Evolutionary conservation across 177 flowering plant species (phyloP), one percentile per base, ranked within the genome.

Genomic region (Vitis hybrid): DNA sequence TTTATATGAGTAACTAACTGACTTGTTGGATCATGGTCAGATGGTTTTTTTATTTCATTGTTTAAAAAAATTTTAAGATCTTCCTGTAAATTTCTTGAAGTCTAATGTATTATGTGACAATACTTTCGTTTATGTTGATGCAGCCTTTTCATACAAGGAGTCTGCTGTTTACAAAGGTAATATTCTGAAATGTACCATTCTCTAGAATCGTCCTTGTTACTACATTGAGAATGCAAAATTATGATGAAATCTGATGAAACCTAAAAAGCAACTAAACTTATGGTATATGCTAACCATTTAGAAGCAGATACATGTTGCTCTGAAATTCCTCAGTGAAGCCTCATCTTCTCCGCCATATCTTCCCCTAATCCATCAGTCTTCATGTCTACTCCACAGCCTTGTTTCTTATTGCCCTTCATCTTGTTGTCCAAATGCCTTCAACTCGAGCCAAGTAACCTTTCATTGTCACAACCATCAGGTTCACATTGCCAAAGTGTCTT

Each of bases 121-220:
- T 57, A 1, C 32, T 60, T 54, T 32, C 51, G 66, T 70, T 62
- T 78, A 40, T 40, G 45, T 40, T 40, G 45, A 40, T 83, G 81
- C 88, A 93, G 98, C 97, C 96, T 70, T 86, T 93, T 23, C 82
- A 21, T 72, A 82, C 91, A 17, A 87, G 98, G 84, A 90, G 80
- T 71, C 90, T 78, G 64, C 82, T 93, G 52, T 93, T 90, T 65
- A 81, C 85, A 26, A 90, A 91, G 98, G 98, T 93, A 85, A 75
- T 64, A 10, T 61, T 30, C 58, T 21, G n/a, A 23, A 65, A 18
- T 63, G 6, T 19, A 4, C 10, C 15, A 21, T 56, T 52, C n/a
- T 17, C 45, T 26, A 18, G 57, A 30, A 3, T 6, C 32, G 1
- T 70, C 66, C 55, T 13, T 67, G 11, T 3, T 15, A 59, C 23